phyloP scores from a whole-genome alignment of 768 basidiomycete species.

The Tylopilus sp. region DNA sequence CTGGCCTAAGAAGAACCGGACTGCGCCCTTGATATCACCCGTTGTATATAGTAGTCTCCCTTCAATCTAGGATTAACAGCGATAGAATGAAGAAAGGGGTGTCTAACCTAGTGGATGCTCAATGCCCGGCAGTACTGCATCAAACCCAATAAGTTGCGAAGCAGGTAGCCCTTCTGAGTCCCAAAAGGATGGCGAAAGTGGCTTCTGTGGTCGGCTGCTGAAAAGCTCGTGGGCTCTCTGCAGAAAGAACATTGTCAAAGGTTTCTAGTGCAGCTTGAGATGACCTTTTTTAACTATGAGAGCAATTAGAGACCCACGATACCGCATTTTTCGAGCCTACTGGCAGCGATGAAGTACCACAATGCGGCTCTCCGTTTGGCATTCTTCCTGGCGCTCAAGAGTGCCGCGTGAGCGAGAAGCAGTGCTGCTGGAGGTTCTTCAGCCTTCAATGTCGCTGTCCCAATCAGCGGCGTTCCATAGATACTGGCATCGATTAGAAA shows the following conservation, averaged over 20 bases:
- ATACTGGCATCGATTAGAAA: background rate
- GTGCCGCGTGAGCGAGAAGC: conserved; percentile 77
- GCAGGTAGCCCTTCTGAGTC: conserved; percentile 57
- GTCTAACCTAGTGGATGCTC: conserved; percentile 72
- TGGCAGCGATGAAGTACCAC: conserved; percentile 78
- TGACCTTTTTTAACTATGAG: conserved; percentile 2
- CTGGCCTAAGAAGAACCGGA: conserved; percentile 72
- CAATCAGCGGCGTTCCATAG: conserved; percentile 23
- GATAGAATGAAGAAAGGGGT: conserved; percentile 3
- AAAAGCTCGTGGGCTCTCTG: conserved; percentile 68
- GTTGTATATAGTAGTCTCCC: conserved; percentile 87
- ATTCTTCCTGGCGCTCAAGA: conserved; percentile 57
- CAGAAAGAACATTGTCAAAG: conserved; percentile 78
- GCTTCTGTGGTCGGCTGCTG: conserved; percentile 45
- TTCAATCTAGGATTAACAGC: conserved; percentile 27
- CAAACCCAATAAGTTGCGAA: conserved; percentile 44
- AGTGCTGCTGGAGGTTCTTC: conserved; percentile 81
- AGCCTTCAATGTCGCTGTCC: conserved; percentile 46
- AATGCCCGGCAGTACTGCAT: conserved; percentile 65
- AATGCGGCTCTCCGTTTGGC: conserved; percentile 64
- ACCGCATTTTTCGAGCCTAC: conserved; percentile 76
- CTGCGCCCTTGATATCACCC: conserved; percentile 77
- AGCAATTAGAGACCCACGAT: conserved; percentile 52
- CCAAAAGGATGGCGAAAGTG: conserved; percentile 79
- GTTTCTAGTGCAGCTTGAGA: conserved; percentile 53